These are phyloP conservation scores for Kwoniella mangroviensis DNA, from an alignment of 768 basidiomycete species.

Conservation along the genomic window DNA sequence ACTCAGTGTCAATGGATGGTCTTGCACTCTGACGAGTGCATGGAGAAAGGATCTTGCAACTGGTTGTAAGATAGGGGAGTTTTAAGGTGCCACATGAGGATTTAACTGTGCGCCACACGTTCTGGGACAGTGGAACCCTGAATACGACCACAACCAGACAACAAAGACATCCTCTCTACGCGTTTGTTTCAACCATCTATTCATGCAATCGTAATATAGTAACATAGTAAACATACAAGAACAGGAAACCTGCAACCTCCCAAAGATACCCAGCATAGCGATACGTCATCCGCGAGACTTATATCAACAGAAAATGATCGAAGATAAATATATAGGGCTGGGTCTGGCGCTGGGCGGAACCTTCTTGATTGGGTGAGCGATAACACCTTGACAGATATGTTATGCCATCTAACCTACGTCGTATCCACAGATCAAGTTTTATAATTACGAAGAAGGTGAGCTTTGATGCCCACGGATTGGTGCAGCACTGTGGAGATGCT, in stretches of 20 bases:
- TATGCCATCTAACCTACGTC: neutral
- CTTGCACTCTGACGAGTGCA: too few relatives aligned
- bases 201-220: neutral
- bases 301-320: constrained; percentile 59
- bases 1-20: too few relatives aligned
- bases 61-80: neutral
- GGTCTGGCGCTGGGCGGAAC: constrained; percentile 83
- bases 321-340: constrained; percentile 96
- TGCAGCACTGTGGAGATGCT: neutral
- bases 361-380: constrained; percentile 69
- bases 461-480: neutral
- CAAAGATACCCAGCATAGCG: constrained; percentile 16
- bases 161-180: neutral
- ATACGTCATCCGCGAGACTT: neutral
- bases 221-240: neutral
- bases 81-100: neutral
- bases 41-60: too few relatives aligned
- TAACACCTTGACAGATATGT: neutral
- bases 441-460: constrained; percentile 98
- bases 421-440: constrained; percentile 72
- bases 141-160: neutral
- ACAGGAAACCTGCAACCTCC: neutral
- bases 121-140: neutral
- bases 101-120: neutral
- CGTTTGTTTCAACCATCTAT: neutral